Base-by-base conservation (phyloP, 768 basidiomycete species). In the Russula vinacea region DNA sequence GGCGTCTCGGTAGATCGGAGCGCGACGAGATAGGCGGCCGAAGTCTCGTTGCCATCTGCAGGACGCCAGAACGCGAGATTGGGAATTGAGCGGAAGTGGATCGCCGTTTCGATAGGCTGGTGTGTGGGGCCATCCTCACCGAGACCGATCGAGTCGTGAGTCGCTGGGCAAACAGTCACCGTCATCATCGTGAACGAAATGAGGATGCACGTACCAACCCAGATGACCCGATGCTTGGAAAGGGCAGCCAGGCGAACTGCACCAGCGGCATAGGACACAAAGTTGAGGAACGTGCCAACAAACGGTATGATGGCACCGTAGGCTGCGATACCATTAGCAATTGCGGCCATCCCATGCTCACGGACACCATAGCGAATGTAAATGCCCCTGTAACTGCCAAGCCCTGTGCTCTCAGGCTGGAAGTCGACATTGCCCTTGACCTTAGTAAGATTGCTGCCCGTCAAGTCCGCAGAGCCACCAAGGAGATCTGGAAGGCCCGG, bases 321-420 rank as follows among this genome's bases (percentile, higher is more conserved):
- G 2, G 94, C 94, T 66, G 80, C 75, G 66, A 95, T 75, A 74
- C 94, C 94, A 75, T 97, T 97, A 69, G 88, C 92, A 71, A 98
- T 94, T 60, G 94, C 95, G 71, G 89, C 91, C 94, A 97, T 98
- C 69, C 81, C 95, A 76, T 98, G 95, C 76, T 98, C 95, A 76
- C 95, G 91, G 62, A 98, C 94, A 84, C 95, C 95, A 78, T 90
- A 98, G 60, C 94, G 90, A 74, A 98, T 85, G 75, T 98, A 97
- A 53, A 87, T 89, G 58, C 95, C 95, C 62, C 85, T 77, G 76
- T 94, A 96, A 64, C 74, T 81, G 63, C 95, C 95, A 50, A 96
- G 81, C 37, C 86, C 86, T 22, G 92, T 94, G 78, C 81, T 86
- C 22, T 90, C 89, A 47, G 84, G 90, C 76, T 98, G 95, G 87